Evolutionary conservation across 768 basidiomycete species (phyloP), one percentile per base, ranked within the genome.

Genomic region (Lentinula sp.): DNA sequence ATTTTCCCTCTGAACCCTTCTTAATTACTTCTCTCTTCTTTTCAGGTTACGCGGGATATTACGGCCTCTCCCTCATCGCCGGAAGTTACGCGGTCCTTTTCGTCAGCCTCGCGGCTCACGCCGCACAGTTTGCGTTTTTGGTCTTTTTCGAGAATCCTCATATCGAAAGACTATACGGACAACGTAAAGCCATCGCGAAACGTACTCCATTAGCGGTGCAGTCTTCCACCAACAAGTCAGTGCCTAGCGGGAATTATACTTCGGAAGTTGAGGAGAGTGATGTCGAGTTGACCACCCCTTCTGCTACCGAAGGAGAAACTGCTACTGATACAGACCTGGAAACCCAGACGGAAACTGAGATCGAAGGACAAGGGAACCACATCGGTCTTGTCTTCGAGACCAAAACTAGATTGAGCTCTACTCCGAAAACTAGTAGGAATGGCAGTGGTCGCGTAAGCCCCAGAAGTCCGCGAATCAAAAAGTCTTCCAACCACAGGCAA

Each of bases 101-200:
- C 68, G 92, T 88, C 63, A 95, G 92, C 65, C 83, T 99, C n/a
- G 87, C 87, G 2, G 95, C 91, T 0, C 97, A 99, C 68, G 92
- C 95, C 0, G 91, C 92, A 16, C 97, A 99, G 67, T 99, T 99
- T 71, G 94, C 88, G 1, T 99, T 99, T 82, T 78, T 99, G 57
- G 81, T 95, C 15, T 88, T 88, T 73, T 98, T 99, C 68, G 97
- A 98, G 76, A 98, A 96, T 68, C 96, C 97, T 63, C 97, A 97
- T 70, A 97, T 97, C 63, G 92, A 95, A 68, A 83, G 96, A 9
- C 88, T 91, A 66, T 99, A 99, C 65, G 97, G 97, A 11, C 84
- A 94, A 67, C 88, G 88, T 63, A 95, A 96, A 70, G 88, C 87
- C 2, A 88, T 99, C 37, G 93, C 93, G 0, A 85, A 87, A 61